Percentiles rank a stretch among this genome's conserved stretches.
Conservation (phyloP, 768 basidiomycete genomes). For the Mycena filopes region DNA sequence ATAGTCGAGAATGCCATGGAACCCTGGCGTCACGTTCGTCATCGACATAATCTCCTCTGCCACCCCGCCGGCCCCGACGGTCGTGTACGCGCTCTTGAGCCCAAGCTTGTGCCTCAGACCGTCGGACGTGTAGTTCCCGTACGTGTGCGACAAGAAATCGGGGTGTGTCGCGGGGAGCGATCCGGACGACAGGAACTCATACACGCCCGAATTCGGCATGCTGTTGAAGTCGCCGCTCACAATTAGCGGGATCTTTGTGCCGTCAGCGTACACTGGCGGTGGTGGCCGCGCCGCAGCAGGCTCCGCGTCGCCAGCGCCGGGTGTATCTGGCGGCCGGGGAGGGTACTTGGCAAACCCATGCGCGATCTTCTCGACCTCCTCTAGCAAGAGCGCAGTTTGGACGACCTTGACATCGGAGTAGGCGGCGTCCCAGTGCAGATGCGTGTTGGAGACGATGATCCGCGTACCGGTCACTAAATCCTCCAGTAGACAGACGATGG, state of each 20-base stretch:
- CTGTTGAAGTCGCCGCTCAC: slow-evolving; percentile 98
- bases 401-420: slow-evolving; percentile 98
- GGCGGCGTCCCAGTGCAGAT: slow-evolving; percentile 93
- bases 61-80: slow-evolving; percentile 53
- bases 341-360: slow-evolving; percentile 88
- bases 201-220: slow-evolving; percentile 85
- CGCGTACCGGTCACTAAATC: slow-evolving; percentile 88
- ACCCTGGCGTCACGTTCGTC: slow-evolving; percentile 93
- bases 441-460: slow-evolving; percentile 88
- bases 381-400: slow-evolving; percentile 90
- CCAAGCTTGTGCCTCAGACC: slow-evolving; percentile 84
- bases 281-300: slow-evolving; percentile 52
- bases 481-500: slow-evolving; percentile 88
- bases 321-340: slow-evolving; percentile 59
- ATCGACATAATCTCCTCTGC: slow-evolving; percentile 52
- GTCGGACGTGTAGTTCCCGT: slow-evolving; percentile 92
- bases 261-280: slow-evolving; percentile 82
- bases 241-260: slow-evolving; percentile 89
- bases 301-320: slow-evolving; percentile 36
- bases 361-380: slow-evolving; percentile 92
- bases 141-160: slow-evolving; percentile 92
- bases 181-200: slow-evolving; percentile 88
- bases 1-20: slow-evolving; percentile 90
- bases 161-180: slow-evolving; percentile 76
- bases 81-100: slow-evolving; percentile 87